Base-by-base conservation (phyloP, 768 basidiomycete species). In the Boletus tomentosulus region DNA sequence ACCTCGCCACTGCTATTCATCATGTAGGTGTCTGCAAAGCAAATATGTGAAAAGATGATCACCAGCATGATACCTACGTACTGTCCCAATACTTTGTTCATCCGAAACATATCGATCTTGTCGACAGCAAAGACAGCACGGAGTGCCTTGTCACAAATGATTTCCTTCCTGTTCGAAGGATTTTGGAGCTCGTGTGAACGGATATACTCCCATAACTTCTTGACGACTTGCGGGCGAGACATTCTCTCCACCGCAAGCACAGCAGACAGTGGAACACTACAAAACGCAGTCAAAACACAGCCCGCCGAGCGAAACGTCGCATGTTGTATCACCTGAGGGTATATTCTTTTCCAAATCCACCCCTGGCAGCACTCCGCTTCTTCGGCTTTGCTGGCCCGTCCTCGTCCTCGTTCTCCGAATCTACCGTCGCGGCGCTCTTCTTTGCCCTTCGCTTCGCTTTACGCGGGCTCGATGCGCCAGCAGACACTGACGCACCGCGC, bases 11-110 rank as follows among this genome's bases (percentile, higher is more conserved):
- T 16, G 44, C 57, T 50, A 67, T 44, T 55, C 63, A 27, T 69
- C 68, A 46, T 71, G 71, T 51, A 71, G 62, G 56, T 71, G 70
- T 50, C 71, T 72, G 37, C 15, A 15, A 45, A 44, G 24, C 43
- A 12, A 8, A 44, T 59, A 11, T 61, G 54, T 25, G 9, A 16
- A 7, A 45, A 19, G 6, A 43, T 43, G 15, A 6, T 42, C 31
- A 28, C 27, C 10, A 24, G 38, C 15, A 22, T 6, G 9, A 27
- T 22, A 13, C 4, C 4, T 10, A 73, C 81, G 54, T 51, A 92
- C 87, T 85, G 76, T 66, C 88, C 87, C 53, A 96, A 74, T 27
- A 87, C 79, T 71, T 95, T 92, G 78, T 95, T 96, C 93, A 96
- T 96, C 60, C 78, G 84, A 74, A 96, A 95, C 92, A 95, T 95